Evolutionary conservation across 305 asterid species (phyloP).

Genomic region (Withania somnifera): DNA sequence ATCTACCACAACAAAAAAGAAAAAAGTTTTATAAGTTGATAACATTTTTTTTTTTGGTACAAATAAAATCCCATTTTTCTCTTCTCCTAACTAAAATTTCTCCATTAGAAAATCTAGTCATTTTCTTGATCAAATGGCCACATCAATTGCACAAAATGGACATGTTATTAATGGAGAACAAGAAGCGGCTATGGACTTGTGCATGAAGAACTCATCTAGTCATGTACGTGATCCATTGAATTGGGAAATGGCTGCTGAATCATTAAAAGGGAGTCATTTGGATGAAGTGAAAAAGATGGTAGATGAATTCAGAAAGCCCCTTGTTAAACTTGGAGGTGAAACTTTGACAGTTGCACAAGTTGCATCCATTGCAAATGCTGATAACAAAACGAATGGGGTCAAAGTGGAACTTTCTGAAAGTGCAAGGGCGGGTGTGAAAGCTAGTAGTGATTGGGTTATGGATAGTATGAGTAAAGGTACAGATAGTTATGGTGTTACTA

Average conservation of each 20-base stretch:
- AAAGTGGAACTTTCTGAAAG: constrained; percentile 77
- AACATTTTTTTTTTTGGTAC: neutral
- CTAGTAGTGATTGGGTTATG: constrained; percentile 92
- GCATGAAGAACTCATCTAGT: constrained; percentile 11
- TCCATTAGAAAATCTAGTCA: neutral
- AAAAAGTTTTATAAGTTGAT: neutral
- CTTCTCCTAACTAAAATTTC: neutral
- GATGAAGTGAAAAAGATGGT: constrained; percentile 82
- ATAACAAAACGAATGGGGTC: constrained; percentile 27
- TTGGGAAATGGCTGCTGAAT: constrained; percentile 75
- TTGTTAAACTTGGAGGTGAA: constrained; percentile 73
- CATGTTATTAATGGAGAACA: neutral
- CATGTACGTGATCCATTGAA: constrained; percentile 41
- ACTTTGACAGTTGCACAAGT: constrained; percentile 71
- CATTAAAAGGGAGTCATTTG: constrained; percentile 68
- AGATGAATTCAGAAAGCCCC: constrained; percentile 59
- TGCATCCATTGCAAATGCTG: constrained; percentile 55
- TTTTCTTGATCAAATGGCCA: neutral
- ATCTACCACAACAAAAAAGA: neutral
- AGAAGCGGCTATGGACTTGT: constrained; percentile 7
- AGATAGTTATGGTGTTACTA: constrained; percentile 81
- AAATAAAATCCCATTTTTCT: neutral
- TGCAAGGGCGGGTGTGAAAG: constrained; percentile 77
- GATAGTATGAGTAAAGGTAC: constrained; percentile 81
- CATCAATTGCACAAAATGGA: constrained; percentile 7